Evolutionary conservation across 495 filamentous ascomycete species (phyloP), one percentile per base, ranked within the genome.

Genomic region (Penicillium cinerascens): DNA sequence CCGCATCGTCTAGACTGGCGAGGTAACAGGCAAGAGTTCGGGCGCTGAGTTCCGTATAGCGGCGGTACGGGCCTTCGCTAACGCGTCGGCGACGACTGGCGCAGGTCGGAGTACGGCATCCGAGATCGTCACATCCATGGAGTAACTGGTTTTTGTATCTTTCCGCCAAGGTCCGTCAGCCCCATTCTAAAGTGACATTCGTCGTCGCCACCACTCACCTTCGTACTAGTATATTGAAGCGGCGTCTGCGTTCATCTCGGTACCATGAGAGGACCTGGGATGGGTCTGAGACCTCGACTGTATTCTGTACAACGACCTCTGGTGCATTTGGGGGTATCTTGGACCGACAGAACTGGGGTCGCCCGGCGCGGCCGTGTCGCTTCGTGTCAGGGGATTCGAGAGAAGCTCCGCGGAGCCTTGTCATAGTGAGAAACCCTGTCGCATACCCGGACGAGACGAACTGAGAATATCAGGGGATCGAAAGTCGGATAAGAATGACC

Each of bases 81-180:
- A 84, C 66, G 47, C 86, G 78, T 63, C 78, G 86, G 47, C 87
- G 83, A 65, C 80, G 88, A 57, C 82, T 91, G 55, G 89, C 88
- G 71, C 91, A 96, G 27, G 89, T 91, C 13, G 88, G 68, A 1
- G 85, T 93, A 17, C 73, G 78, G 68, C 91, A 96, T 39, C 73
- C 67, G n/a, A 77, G 72, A 43, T 82, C 79, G 42, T 81, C 76
- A 61, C 91, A 96, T 48, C 91, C 91, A 51, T 91, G 79, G 33
- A 89, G 80, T n/a, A 96, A 79, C 70, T 96, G 91, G 17, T 78
- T 74, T 53, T 91, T 87, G 63, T 87, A 95, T 55, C 91, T 95
- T 37, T 56, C 17, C 22, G 18, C 23, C 29, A 11, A 33, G 16
- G 37, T n/a, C 18, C 35, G 45, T 64, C 56, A 61, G 51, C 41